phyloP scores from a whole-genome alignment of 306 rosid genomes.

The Fagus sylvatica region DNA sequence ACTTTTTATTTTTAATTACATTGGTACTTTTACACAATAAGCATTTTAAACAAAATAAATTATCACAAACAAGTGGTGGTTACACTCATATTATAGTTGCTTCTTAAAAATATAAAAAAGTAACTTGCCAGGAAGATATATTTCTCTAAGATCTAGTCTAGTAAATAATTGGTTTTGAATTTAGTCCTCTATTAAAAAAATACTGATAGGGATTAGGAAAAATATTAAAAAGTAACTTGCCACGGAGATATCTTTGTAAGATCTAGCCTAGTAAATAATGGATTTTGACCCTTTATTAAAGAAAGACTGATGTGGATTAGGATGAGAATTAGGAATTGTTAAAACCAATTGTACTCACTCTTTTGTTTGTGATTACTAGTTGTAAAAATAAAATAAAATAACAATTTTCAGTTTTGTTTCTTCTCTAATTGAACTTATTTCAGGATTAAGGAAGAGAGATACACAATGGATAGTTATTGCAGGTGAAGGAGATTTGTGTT shows the following conservation, averaged over 20 bases:
- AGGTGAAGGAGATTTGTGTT: not conserved
- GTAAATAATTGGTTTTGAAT: too few relatives aligned
- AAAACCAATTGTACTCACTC: not conserved
- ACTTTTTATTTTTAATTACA: too few relatives aligned
- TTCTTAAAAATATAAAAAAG: not conserved
- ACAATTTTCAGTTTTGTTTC: not conserved
- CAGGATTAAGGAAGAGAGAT: not conserved
- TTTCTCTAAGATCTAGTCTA: too few relatives aligned
- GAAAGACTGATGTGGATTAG: not conserved
- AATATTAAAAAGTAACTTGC: not conserved
- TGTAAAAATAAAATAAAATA: not conserved
- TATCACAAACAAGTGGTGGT: not conserved
- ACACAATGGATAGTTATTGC: not conserved
- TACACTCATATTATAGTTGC: not conserved
- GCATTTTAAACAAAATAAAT: too few relatives aligned
- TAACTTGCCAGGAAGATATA: too few relatives aligned
- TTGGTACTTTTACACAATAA: too few relatives aligned
- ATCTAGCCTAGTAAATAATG: not conserved
- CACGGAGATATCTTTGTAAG: not conserved
- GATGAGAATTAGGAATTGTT: not conserved
- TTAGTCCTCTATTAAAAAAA: too few relatives aligned
- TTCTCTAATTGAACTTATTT: not conserved
- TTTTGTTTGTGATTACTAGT: not conserved
- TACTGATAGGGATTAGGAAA: too few relatives aligned
- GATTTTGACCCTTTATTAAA: not conserved